A percentile compares a stretch with the other conserved stretches of the same genome.
These are phyloP conservation scores for Macroventuria anomochaeta DNA, from an alignment of 2,329 filamentous ascomycete genomes.

Conservation along the genomic window DNA sequence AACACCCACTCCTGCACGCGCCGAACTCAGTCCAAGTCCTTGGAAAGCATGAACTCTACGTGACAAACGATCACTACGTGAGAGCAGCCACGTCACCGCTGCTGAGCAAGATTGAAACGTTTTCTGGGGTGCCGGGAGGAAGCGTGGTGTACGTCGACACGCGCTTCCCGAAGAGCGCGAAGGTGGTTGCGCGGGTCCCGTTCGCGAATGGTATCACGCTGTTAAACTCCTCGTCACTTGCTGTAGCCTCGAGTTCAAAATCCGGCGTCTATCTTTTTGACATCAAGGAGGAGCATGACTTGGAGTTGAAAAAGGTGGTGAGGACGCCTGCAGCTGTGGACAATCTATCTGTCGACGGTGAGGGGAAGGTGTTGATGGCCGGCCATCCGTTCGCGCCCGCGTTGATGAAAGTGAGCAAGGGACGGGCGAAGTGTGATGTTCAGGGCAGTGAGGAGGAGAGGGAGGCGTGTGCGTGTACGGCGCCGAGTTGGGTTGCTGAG, in stretches of 20 bases:
- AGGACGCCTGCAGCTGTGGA: conserved; percentile 47
- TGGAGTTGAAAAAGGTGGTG: conserved; percentile 22
- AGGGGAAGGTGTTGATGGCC: conserved; percentile 50
- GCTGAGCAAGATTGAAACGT: conserved; percentile 50
- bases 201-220: conserved; percentile 53
- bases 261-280: conserved; percentile 47
- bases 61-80: conserved; percentile 55
- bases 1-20: conserved; percentile 40
- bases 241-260: conserved; percentile 48
- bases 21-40: conserved; percentile 52
- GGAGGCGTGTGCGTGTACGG: conserved; percentile 34
- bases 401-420: conserved; percentile 33
- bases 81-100: conserved; percentile 30
- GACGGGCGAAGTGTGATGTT: conserved; percentile 27
- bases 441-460: conserved; percentile 25
- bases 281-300: conserved; percentile 9
- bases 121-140: conserved; percentile 45
- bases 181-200: conserved; percentile 41
- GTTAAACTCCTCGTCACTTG: conserved; percentile 48
- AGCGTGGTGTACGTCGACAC: conserved; percentile 47
- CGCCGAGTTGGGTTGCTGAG: conserved; percentile 49
- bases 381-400: conserved; percentile 50
- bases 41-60: conserved; percentile 40
- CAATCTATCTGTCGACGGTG: conserved; percentile 49
- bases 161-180: conserved; percentile 12